Evolutionary conservation across 2,329 filamentous ascomycete genomes (phyloP), one percentile per base, ranked within the genome.

Genomic region (Didymella lethalis): DNA sequence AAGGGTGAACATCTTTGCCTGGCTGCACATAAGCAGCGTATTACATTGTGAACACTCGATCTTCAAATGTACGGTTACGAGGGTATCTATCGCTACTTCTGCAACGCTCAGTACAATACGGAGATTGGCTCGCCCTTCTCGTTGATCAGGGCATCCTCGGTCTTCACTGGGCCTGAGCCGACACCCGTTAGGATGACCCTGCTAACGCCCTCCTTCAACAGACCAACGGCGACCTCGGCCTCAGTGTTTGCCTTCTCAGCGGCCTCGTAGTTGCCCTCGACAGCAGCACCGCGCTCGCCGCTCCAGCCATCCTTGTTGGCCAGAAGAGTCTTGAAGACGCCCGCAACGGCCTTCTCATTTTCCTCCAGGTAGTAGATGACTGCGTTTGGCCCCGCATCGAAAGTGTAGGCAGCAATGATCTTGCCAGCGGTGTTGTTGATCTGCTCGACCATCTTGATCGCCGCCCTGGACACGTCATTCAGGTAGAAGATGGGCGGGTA

Each of bases 401-500:
- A 99, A 0, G 95, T 99, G 78, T 99, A 99, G 3, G 95, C 95
- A 3, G 92, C 93, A 18, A 98, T 85, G 0, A 86, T 88, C 80
- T 88, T 89, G 53, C 92, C 93, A 4, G 90, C 92, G 25, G 85
- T 84, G 53, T 84, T 84, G 75, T 99, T 99, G 80, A 98, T 91
- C 67, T 88, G 85, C 81, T 99, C 93, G 29, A 97, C 93, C 16
- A 92, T 88, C 51, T 92, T 86, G 60, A 99, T 92, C 6, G 94
- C 93, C 1, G 94, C 92, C 36, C 90, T 84, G 20, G 90, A 94
- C 16, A 94, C 89, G 75, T 99, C 95, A 80, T 97, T 99, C 84
- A 99, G 89, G 83, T 99, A 99, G 80, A 97, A 97, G 75, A 99
- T 99, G 18, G 96, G 95, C 44, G 96, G 95, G 80, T 92, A 93